Evolutionary conservation across 768 basidiomycete genomes (phyloP).

Genomic region (Neoboletus magnificus): DNA sequence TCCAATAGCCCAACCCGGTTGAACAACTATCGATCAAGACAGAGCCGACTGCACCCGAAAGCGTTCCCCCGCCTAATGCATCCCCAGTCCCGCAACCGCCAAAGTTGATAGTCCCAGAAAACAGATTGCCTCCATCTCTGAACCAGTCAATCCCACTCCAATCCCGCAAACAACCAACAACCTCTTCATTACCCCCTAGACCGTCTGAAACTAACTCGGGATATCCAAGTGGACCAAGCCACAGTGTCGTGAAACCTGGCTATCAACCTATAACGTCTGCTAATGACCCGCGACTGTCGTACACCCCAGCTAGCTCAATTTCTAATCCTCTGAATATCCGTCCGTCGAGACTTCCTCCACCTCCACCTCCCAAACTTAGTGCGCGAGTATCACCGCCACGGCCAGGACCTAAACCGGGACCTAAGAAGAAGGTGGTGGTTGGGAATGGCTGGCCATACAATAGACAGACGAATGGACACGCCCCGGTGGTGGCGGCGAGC

Average conservation of each 20-base stretch:
- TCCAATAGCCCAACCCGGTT: constrained; percentile 12
- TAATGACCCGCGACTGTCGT: constrained; percentile 32
- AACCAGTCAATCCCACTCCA: constrained; percentile 14
- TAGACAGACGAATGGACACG: constrained; percentile 27
- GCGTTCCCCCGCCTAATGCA: constrained; percentile 10
- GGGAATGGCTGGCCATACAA: constrained; percentile 49
- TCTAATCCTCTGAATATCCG: constrained; percentile 56
- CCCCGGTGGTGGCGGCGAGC: not conserved
- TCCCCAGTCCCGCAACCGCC: constrained; percentile 9
- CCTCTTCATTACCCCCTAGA: constrained; percentile 15
- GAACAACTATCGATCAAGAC: constrained; percentile 19
- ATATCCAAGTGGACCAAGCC: constrained; percentile 11
- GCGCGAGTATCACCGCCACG: constrained; percentile 13
- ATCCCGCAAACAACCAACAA: constrained; percentile 6
- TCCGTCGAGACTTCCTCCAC: constrained; percentile 37
- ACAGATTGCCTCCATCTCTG: not conserved
- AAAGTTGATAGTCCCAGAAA: constrained; percentile 15
- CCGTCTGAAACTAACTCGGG: constrained; percentile 12
- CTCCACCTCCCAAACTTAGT: constrained; percentile 4
- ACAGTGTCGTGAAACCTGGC: constrained; percentile 19
- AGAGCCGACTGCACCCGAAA: constrained; percentile 13
- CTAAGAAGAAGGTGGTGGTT: constrained; percentile 35
- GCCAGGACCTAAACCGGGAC: constrained; percentile 11
- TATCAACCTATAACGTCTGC: constrained; percentile 30
- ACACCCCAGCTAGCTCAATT: constrained; percentile 40